Base-by-base conservation (phyloP, 352 stramenopile genomes). In the Phytophthora sp. region DNA sequence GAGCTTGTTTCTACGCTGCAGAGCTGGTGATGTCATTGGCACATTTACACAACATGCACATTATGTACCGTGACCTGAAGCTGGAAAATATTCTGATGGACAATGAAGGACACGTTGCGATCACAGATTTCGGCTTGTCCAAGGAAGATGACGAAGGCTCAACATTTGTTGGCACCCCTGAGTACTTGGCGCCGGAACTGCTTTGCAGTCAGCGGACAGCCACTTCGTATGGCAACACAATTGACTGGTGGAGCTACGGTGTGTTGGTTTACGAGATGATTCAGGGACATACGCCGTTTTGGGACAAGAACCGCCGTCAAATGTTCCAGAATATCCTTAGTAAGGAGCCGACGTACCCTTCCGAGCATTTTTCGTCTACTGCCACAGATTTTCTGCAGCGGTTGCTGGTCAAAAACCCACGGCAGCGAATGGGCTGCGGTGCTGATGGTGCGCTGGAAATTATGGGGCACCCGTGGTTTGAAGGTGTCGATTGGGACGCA, bases 81-180 rank as follows among this genome's bases (percentile, higher is more conserved):
- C 82, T 95, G 27, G 88, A 96, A 62, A 97, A 97, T 55, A 93
- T 97, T 38, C 54, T 97, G 8, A 93, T 97, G 84, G 83, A 94
- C 56, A 84, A 63, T 39, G 79, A 94, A 27, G 90, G 90, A 16
- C 84, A 96, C 66, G 77, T 95, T 33, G 85, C 84, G 7, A 88
- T 97, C 52, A 94, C 86, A 12, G 90, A 97, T 61, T 96, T 97
- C 75, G 90, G 90, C 16, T 67, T 95, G 8, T 94, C 84, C 1
- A 96, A 96, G 52, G 84, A 93, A 66, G 82, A 95, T 42, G 87
- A 93, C 54, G 79, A 91, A 68, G 88, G 82, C 24, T 90, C 80
- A 38, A 96, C 86, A 20, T 94, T 95, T 62, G 80, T 90, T 4
- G 88, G 88, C 4, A 96, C 87, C 15, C 80, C 88, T 21, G 88